Base-by-base conservation (phyloP, 805 yeast genomes). In the Wickerhamiella kurtzmanii region DNA sequence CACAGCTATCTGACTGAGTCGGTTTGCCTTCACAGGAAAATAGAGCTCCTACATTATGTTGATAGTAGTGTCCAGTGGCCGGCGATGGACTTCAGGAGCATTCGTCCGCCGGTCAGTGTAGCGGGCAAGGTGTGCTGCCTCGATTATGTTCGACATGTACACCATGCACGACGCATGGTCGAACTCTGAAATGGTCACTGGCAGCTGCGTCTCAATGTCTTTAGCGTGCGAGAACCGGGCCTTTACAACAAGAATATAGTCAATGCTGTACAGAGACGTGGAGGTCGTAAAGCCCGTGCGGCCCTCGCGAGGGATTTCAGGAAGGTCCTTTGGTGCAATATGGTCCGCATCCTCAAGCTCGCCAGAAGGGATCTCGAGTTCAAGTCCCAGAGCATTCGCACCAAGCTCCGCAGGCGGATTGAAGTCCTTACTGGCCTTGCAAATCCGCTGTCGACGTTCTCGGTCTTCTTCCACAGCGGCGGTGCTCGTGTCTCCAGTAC, bases 161-260 rank as follows among this genome's bases (percentile, higher is more conserved):
- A 58, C 53, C 47, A 53, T 48, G 46, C 70, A 61, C 17, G 63
- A 54, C 3, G 58, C 56, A 36, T 60, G 64, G 48, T 61, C 67
- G 48, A 67, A 67, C 36, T 67, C 66, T 3, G 66, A 56, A 15
- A 67, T 54, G 0, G 63, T 57, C 28, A 67, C 54, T 4, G 61
- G 57, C 43, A 59, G 62, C 46, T 55, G 59, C 11, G 60, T 48
- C 48, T 62, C 68, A 22, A 66, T 60, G 43, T 67, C 71, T 43
- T 61, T 62, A 25, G 67, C 64, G 35, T 64, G 64, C 22, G 59
- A 53, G 46, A 67, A 56, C 35, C 64, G 56, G 6, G 65, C 68
- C 48, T 60, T 59, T 43, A 67, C 44, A 3, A 59, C 51, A 9
- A 67, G 52, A 41, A 47, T 35, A 48, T 64, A 66, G 37, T 60